phyloP scores from a whole-genome alignment of 208 protist genomes.

The Wallacemonas rigidus region DNA sequence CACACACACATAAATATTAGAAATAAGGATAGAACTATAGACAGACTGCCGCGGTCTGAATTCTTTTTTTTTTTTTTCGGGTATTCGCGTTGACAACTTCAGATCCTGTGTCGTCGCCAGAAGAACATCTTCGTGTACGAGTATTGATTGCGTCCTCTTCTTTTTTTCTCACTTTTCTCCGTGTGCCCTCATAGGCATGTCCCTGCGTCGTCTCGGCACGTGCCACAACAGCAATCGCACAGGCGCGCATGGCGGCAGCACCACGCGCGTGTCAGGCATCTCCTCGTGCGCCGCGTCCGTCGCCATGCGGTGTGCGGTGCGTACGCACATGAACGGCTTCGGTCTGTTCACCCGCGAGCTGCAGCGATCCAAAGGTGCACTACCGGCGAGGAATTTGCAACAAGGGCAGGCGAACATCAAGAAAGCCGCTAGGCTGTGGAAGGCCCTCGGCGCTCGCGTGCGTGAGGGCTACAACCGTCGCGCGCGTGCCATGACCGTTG shows the following conservation, averaged over 20 bases:
- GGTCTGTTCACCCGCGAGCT: conserved; percentile 52
- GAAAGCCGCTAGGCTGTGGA: conserved; percentile 49
- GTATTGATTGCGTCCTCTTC: neutral
- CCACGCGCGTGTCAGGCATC: neutral
- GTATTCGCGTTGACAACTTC: too few relatives aligned
- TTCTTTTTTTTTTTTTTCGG: too few relatives aligned
- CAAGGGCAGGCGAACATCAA: conserved; percentile 44
- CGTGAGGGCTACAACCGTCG: conserved; percentile 46
- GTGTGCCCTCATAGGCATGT: neutral
- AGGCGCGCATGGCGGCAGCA: neutral
- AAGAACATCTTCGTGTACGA: neutral
- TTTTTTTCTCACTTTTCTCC: neutral
- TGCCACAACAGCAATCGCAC: neutral
- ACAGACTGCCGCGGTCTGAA: neutral
- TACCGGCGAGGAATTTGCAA: conserved; percentile 35
- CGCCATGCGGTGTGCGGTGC: conserved; percentile 15
- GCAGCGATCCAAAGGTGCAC: conserved; percentile 33
- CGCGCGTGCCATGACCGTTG: conserved; percentile 31
- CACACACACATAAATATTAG: neutral
- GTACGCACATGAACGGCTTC: conserved; percentile 64
- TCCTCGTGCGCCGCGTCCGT: neutral
- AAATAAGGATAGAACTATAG: neutral
- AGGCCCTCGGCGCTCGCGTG: conserved; percentile 21
- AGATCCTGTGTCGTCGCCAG: too few relatives aligned
- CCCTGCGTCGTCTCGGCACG: neutral